Evolutionary conservation across 2,329 filamentous ascomycete genomes (phyloP).

Genomic region (Xylariales sp.): DNA sequence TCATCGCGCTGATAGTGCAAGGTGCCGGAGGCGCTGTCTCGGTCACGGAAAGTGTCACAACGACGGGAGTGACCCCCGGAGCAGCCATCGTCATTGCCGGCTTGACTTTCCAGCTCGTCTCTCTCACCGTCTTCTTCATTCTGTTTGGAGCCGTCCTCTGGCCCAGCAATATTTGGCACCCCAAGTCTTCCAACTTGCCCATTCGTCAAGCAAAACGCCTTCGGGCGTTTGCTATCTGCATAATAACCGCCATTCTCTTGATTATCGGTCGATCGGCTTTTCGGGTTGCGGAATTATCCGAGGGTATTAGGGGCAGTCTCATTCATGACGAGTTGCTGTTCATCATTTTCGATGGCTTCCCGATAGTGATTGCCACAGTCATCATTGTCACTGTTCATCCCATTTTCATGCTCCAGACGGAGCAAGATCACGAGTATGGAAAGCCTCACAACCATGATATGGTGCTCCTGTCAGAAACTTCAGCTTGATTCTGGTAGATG

Average conservation of each 20-base stretch:
- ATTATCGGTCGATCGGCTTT: slow-evolving; percentile 26
- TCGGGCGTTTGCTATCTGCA: slow-evolving; percentile 15
- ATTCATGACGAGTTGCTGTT: slow-evolving; percentile 25
- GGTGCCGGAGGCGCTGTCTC: slow-evolving; percentile 20
- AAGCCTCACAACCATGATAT: slow-evolving; percentile 6
- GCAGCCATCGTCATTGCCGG: slow-evolving; percentile 19
- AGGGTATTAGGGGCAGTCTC: slow-evolving; percentile 12
- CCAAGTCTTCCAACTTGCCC: background rate
- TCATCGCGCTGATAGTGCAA: slow-evolving; percentile 24
- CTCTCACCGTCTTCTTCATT: slow-evolving; percentile 27
- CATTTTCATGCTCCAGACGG: slow-evolving; percentile 23
- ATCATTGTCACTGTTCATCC: slow-evolving; percentile 23
- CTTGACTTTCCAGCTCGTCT: slow-evolving; percentile 24
- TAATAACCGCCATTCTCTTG: slow-evolving; percentile 22
- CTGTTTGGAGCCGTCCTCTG: slow-evolving; percentile 26
- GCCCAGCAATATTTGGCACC: slow-evolving; percentile 16
- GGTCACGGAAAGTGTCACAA: slow-evolving; percentile 4
- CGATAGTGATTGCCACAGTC: slow-evolving; percentile 21
- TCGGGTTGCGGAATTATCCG: slow-evolving; percentile 23
- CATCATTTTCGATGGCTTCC: slow-evolving; percentile 27
- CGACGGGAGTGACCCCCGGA: slow-evolving; percentile 7
- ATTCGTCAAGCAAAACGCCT: slow-evolving; percentile 9
- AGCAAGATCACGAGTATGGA: background rate
- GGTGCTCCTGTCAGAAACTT: slow-evolving; percentile 4
- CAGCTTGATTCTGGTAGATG: background rate